Conservation (phyloP, 768 basidiomycete species). For the Termitomyces heimii region DNA sequence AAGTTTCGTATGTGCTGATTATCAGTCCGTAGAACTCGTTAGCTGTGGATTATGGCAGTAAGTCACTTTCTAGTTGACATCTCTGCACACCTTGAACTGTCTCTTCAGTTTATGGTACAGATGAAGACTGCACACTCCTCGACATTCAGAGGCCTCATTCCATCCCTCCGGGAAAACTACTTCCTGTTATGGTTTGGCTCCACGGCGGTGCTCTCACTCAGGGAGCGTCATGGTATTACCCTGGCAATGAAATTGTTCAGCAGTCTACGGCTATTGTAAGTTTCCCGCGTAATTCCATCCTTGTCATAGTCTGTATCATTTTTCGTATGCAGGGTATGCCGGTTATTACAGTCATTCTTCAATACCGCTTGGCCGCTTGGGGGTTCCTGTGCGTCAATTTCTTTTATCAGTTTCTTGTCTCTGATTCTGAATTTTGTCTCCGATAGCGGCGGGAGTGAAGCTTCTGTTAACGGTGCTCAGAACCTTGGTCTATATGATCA, state of each 20-base stretch:
- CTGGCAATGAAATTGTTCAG: slow-evolving; percentile 14
- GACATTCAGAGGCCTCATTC: slow-evolving; percentile 15
- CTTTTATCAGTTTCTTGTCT: background rate
- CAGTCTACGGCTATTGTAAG: slow-evolving; percentile 12
- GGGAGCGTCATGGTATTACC: slow-evolving; percentile 15
- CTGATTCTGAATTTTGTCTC: background rate
- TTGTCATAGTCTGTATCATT: background rate
- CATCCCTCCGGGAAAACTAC: slow-evolving; percentile 2
- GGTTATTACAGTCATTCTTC: slow-evolving; percentile 14
- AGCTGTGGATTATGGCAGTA: slow-evolving; percentile 15
- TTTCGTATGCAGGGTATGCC: slow-evolving; percentile 6
- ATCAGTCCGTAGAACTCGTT: slow-evolving; percentile 10
- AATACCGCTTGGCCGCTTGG: slow-evolving; percentile 15
- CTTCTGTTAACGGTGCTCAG: slow-evolving; percentile 28
- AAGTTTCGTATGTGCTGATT: background rate
- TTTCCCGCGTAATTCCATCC: background rate
- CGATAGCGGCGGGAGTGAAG: slow-evolving; percentile 18
- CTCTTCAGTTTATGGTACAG: slow-evolving; percentile 12
- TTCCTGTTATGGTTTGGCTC: slow-evolving; percentile 17
- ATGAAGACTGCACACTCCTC: slow-evolving; percentile 14
- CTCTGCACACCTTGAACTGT: background rate
- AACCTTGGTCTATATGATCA: slow-evolving; percentile 45
- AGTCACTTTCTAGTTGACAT: background rate
- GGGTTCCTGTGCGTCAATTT: slow-evolving; percentile 14
- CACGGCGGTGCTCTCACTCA: slow-evolving; percentile 17